Base-by-base conservation (phyloP, 306 rosid species). In the Rosa chinensis region DNA sequence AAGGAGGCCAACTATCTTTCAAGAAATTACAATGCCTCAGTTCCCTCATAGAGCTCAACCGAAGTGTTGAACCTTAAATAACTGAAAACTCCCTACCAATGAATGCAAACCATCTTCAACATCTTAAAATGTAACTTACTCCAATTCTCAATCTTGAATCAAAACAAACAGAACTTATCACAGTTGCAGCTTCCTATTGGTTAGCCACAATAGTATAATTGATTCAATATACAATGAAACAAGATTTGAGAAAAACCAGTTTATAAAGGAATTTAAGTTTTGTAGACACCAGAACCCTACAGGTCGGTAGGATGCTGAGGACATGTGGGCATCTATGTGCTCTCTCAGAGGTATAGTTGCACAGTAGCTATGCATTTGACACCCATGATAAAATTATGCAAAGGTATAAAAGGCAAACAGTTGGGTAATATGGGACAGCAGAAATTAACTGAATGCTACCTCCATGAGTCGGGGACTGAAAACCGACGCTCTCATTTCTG, bases 401-500 rank as follows among this genome's bases (percentile, higher is more conserved):
- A 28, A 70, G 77, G 48, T 78, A 69, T 61, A 53, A 77, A 61
- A 61, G 71, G 42, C 53, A 16, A 78, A 59, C 53, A 78, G 72
- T 50, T 74, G 48, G 62, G 39, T 58, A 74, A 61, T 67, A 52
- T 49, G 62, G 56, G 16, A 72, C 63, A 78, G 82, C 82, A 80
- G 20, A 76, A 83, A 80, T 70, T 53, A 79, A 71, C 59, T 70
- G 44, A 77, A 21, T 52, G 70, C 47, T 87, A 94, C 99, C 97
- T 94, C 99, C 99, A 92, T 84, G 62, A 94, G 99, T 69, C 99
- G 91, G 70, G 97, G 97, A 82, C 99, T 94, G 86, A 94, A 94
- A 83, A 92, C 86, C n/a, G 88, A 87, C 71, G 88, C 89, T 76
- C 93, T 87, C 89, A 85, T 82, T 85, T 94, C 94, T 63, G 88